Base-by-base conservation (phyloP, 192 early-diverging fungal genomes). In the Mortierella claussenii region DNA sequence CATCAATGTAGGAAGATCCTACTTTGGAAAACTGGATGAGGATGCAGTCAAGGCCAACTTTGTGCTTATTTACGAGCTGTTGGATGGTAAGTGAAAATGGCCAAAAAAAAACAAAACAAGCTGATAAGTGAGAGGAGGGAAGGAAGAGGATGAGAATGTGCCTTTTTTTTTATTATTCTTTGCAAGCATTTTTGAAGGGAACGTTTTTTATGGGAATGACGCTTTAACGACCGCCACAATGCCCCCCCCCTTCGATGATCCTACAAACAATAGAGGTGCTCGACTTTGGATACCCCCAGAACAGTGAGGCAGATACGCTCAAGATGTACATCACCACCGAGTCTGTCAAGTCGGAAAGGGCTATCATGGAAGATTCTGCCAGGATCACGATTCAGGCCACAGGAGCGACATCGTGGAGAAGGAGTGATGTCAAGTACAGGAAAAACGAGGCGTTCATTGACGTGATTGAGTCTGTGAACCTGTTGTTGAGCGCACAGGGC, bases 381-480 rank as follows among this genome's bases (percentile, higher is more conserved):
- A 89, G 87, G 64, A 95, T 98, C 56, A 95, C 96, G 0, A 96
- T 96, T 71, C 96, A 98, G 81, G 97, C 95, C 36, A 99, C 97
- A 18, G 95, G 95, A 18, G 94, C 94, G 1, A 96, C 94, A 33
- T 89, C 92, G 18, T 99, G 96, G 96, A 84, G 97, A 52, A 78
- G 95, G 50, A 90, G 92, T 30, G 97, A 97, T 67, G 96, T 99
- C 63, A 91, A 88, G 69, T 97, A 99, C 82, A 87, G 95, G 62
- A 98, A 98, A 82, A 99, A 99, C 78, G 97, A 99, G 75, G 96
- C 94, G 1, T 76, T 76, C 78, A 86, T 99, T 21, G 97, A 99
- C 85, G 96, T 99, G n/a, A 94, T 99, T 49, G 97, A 99, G 79
- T 92, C 91, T 36, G 95, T 99, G 42, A 99, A 99, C 67, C 63